Percentiles rank a stretch among this genome's conserved stretches.
Conservation (phyloP, 2,329 filamentous ascomycete genomes). For the Arthrobotrys entomopaga region DNA sequence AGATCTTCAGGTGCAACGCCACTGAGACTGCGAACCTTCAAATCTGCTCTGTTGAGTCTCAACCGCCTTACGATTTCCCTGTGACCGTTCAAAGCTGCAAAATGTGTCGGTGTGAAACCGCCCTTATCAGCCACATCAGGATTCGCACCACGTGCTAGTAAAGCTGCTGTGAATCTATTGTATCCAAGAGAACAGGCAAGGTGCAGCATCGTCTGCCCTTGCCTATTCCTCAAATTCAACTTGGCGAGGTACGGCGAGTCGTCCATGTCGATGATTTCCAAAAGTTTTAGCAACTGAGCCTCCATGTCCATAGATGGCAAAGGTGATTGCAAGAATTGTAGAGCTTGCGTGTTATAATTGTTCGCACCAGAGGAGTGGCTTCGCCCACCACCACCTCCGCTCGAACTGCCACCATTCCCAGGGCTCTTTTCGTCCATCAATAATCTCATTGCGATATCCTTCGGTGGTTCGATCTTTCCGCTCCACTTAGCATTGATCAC, state of each 20-base stretch:
- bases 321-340: constrained; percentile 49
- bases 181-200: constrained; percentile 79
- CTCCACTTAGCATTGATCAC: constrained; percentile 74
- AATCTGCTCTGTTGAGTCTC: constrained; percentile 77
- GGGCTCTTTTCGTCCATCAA: constrained; percentile 65
- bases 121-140: constrained; percentile 79
- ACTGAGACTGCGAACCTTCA: constrained; percentile 74
- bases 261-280: constrained; percentile 82
- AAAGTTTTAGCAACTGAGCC: constrained; percentile 74
- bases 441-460: constrained; percentile 72
- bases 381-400: constrained; percentile 58
- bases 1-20: constrained; percentile 78
- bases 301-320: constrained; percentile 69
- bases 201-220: constrained; percentile 83
- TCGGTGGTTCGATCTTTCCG: constrained; percentile 71
- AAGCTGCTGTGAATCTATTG: constrained; percentile 77
- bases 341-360: constrained; percentile 50
- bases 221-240: constrained; percentile 73
- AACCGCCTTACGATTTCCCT: constrained; percentile 79
- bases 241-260: constrained; percentile 75
- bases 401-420: constrained; percentile 62
- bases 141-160: constrained; percentile 81
- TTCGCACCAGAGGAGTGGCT: constrained; percentile 60
- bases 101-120: constrained; percentile 83
- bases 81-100: constrained; percentile 80